Evolutionary conservation across 2,329 filamentous ascomycete species (phyloP).

Genomic region (Aspergillus quadricinctus): DNA sequence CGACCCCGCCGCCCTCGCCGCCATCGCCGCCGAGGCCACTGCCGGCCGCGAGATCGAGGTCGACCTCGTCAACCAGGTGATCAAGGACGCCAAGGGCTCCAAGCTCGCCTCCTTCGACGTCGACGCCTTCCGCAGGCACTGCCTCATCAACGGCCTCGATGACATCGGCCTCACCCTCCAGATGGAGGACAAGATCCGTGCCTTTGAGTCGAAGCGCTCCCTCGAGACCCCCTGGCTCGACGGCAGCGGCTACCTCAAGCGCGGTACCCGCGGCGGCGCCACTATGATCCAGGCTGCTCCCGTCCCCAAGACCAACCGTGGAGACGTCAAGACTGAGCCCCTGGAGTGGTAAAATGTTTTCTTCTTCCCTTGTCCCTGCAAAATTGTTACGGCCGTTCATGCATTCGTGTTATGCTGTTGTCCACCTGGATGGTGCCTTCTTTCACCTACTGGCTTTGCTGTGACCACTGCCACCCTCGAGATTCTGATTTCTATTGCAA

Average conservation of each 20-base stretch:
- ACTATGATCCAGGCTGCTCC: conserved; percentile 62
- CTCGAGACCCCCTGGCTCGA: conserved; percentile 85
- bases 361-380: background rate
- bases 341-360: conserved; percentile 70
- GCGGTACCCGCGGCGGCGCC: conserved; percentile 49
- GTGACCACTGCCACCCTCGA: background rate
- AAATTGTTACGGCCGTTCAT: background rate
- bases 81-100: conserved; percentile 71
- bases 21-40: conserved; percentile 70
- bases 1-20: conserved; percentile 61
- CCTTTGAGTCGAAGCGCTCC: conserved; percentile 75
- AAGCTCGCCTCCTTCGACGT: conserved; percentile 77
- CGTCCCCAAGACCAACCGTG: conserved; percentile 83
- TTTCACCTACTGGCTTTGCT: background rate
- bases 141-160: conserved; percentile 85
- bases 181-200: conserved; percentile 79
- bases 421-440: background rate
- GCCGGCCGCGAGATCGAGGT: conserved; percentile 83
- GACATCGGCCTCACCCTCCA: conserved; percentile 95
- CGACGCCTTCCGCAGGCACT: conserved; percentile 92
- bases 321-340: conserved; percentile 77
- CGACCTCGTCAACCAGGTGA: conserved; percentile 77
- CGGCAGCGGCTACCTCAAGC: conserved; percentile 72
- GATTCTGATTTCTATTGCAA: background rate
- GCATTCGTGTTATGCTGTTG: background rate